phyloP scores from a whole-genome alignment of 2,329 filamentous ascomycete genomes.

The Clonostachys rosea region DNA sequence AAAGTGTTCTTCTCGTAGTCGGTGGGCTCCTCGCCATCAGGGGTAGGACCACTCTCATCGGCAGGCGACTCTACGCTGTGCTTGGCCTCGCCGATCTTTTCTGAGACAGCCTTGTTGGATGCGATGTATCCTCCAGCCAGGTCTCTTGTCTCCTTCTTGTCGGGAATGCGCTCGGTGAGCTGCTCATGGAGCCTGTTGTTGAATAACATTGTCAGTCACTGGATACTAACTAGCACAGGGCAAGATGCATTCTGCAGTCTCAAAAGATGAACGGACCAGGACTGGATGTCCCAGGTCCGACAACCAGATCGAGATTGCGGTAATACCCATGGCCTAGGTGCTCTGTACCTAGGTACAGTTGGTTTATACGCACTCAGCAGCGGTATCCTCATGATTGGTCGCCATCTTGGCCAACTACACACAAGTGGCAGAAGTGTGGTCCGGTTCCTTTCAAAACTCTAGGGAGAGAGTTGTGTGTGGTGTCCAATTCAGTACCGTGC shows the following conservation, averaged over 20 bases:
- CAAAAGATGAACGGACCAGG: too few relatives aligned
- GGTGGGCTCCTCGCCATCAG: constrained; percentile 47
- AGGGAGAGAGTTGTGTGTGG: too few relatives aligned
- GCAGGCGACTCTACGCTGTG: constrained; percentile 1
- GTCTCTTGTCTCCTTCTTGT: constrained; percentile 5
- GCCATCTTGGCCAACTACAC: neutral
- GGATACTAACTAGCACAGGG: too few relatives aligned
- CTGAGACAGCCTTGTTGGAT: constrained; percentile 1
- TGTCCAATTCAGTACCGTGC: too few relatives aligned
- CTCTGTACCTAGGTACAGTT: too few relatives aligned
- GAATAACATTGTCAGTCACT: too few relatives aligned
- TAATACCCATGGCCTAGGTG: too few relatives aligned
- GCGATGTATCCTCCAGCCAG: constrained; percentile 8
- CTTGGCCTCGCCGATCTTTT: constrained; percentile 5
- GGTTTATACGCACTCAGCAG: neutral
- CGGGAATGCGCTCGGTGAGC: constrained; percentile 9
- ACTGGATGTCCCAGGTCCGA: too few relatives aligned
- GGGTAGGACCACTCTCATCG: constrained; percentile 12
- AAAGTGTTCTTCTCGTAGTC: constrained; percentile 43
- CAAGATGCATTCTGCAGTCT: too few relatives aligned
- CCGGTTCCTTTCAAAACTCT: too few relatives aligned
- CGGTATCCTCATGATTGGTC: constrained; percentile 2
- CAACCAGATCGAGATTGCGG: neutral
- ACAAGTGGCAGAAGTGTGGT: too few relatives aligned
- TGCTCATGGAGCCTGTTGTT: constrained; percentile 9